A percentile compares a stretch with the other conserved stretches of the same genome.
Evolutionary conservation across 805 yeast species (phyloP).

Genomic region (Candida endomychidarum): DNA sequence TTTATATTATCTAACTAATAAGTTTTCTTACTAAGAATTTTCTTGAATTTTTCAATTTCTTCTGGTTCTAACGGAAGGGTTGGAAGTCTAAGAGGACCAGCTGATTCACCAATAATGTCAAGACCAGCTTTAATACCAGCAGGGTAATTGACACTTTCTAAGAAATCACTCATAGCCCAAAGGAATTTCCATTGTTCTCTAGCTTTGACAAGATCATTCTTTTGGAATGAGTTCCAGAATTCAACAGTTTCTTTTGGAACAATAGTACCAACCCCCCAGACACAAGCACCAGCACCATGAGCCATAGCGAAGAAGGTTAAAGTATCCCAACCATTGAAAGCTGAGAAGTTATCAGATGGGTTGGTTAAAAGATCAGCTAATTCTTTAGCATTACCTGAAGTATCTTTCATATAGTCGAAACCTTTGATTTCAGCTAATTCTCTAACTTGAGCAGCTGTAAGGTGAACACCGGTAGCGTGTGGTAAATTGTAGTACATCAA

Average conservation of each 20-base stretch:
- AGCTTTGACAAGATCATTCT: slow-evolving; percentile 11
- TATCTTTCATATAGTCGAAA: slow-evolving; percentile 16
- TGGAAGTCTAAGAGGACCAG: slow-evolving; percentile 17
- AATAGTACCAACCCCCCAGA: slow-evolving; percentile 18
- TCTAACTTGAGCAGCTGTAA: slow-evolving; percentile 15
- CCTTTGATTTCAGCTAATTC: slow-evolving; percentile 15
- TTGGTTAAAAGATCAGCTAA: slow-evolving; percentile 16
- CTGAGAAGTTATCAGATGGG: slow-evolving; percentile 10
- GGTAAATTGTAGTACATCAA: slow-evolving; percentile 18
- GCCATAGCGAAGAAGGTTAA: slow-evolving; percentile 16
- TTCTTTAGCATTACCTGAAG: slow-evolving; percentile 14
- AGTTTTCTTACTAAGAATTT: slow-evolving; percentile 11
- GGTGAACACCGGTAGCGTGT: slow-evolving; percentile 17
- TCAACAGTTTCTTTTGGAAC: slow-evolving; percentile 18
- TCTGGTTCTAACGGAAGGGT: slow-evolving; percentile 15
- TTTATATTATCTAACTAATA: too few relatives aligned
- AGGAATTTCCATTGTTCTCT: slow-evolving; percentile 18
- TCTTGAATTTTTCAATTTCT: slow-evolving; percentile 11
- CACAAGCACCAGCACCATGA: slow-evolving; percentile 14
- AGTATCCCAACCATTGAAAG: slow-evolving; percentile 16
- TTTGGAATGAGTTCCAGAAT: slow-evolving; percentile 13
- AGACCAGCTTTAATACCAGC: slow-evolving; percentile 18
- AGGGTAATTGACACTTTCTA: slow-evolving; percentile 15
- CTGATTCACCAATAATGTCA: slow-evolving; percentile 16
- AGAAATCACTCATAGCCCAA: slow-evolving; percentile 16